These are phyloP conservation scores for Agapanthus africanus DNA, from an alignment of 106 monocot species.

Conservation along the genomic window DNA sequence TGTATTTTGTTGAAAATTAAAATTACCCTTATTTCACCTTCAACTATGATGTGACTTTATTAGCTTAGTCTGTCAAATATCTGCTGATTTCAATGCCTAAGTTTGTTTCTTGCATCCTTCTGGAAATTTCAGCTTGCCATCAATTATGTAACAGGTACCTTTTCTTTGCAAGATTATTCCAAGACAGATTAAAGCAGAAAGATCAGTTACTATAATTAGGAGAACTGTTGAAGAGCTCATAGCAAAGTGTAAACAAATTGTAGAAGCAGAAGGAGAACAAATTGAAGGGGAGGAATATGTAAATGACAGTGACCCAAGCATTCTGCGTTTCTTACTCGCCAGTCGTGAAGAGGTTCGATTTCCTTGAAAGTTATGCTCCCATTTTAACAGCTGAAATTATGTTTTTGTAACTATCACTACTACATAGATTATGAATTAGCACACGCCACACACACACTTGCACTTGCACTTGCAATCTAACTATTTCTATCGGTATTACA, in stretches of 20 bases:
- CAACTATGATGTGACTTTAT: too few species aligned
- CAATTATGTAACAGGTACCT: slow-evolving; percentile 39
- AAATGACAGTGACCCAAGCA: slow-evolving; percentile 94
- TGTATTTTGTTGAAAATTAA: too few species aligned
- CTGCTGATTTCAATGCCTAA: too few species aligned
- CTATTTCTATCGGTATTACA: too few species aligned
- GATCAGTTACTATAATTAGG: slow-evolving; percentile 68
- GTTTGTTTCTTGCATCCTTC: neutral
- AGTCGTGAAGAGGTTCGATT: slow-evolving; percentile 88
- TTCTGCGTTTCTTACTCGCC: slow-evolving; percentile 90
- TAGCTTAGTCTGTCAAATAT: too few species aligned
- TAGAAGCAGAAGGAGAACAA: slow-evolving; percentile 85
- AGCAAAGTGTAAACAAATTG: slow-evolving; percentile 77
- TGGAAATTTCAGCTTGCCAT: neutral
- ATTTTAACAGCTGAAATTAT: slow-evolving; percentile 40
- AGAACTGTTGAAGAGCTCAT: slow-evolving; percentile 92
- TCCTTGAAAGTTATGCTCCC: slow-evolving; percentile 5
- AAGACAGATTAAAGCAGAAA: slow-evolving; percentile 91
- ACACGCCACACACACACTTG: too few species aligned
- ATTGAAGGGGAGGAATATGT: slow-evolving; percentile 91
- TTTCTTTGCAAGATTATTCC: slow-evolving; percentile 76
- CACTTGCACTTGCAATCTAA: too few species aligned
- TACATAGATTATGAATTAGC: too few species aligned
- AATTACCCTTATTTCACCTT: too few species aligned
- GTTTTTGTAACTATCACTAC: slow-evolving; percentile 5